phyloP scores from a whole-genome alignment of 2,329 filamentous ascomycete species.

The Neoscytalidium dimidiatum region DNA sequence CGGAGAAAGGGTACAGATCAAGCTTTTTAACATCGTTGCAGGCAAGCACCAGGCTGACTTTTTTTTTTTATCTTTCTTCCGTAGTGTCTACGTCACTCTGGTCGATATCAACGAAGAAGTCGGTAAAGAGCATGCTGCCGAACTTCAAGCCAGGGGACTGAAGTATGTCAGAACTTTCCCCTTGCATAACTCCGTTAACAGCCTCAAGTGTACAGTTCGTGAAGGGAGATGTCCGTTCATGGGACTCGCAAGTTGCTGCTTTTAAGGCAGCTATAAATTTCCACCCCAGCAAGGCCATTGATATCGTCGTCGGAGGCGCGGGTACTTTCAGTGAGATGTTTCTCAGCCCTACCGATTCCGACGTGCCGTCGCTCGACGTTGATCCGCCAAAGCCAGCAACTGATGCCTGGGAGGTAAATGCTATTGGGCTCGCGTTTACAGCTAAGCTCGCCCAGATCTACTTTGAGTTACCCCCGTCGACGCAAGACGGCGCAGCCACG shows the following conservation, averaged over 20 bases:
- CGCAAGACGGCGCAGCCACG: background rate
- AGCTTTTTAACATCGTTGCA: background rate
- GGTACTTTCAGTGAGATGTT: constrained; percentile 31
- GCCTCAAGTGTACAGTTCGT: constrained; percentile 30
- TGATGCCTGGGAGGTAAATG: constrained; percentile 27
- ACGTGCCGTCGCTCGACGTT: constrained; percentile 19
- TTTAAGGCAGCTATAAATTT: constrained; percentile 34
- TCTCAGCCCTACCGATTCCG: constrained; percentile 26
- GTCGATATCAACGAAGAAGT: constrained; percentile 26
- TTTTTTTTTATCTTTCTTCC: too few species aligned
- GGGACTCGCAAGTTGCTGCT: constrained; percentile 29
- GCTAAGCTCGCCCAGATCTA: constrained; percentile 31
- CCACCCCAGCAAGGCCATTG: constrained; percentile 28
- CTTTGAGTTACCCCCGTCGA: constrained; percentile 24
- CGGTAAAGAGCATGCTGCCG: constrained; percentile 21
- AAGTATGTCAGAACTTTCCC: background rate
- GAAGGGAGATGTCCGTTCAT: constrained; percentile 33
- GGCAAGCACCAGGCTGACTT: background rate
- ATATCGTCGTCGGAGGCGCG: constrained; percentile 35
- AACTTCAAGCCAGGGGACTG: constrained; percentile 24
- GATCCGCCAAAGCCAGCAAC: constrained; percentile 26
- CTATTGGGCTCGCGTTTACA: constrained; percentile 28
- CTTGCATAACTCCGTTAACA: background rate
- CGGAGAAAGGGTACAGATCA: constrained; percentile 4
- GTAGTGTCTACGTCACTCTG: constrained; percentile 30